A percentile compares a stretch with the other conserved stretches of the same genome.
Evolutionary conservation across 2,329 filamentous ascomycete genomes (phyloP).

Genomic region (Mariannaea elegans): DNA sequence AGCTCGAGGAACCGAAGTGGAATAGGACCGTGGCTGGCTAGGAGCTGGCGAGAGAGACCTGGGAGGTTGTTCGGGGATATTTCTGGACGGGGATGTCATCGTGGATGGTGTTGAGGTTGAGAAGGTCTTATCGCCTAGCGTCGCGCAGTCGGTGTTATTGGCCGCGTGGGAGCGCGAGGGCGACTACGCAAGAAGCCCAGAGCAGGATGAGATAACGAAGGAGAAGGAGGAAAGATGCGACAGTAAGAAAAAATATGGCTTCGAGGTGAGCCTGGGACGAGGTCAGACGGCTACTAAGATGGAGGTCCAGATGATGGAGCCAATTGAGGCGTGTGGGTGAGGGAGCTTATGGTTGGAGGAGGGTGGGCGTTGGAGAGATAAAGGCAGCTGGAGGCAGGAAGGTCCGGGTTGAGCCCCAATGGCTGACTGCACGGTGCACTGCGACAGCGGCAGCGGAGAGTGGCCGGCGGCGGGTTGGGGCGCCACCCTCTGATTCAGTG

Average conservation of each 20-base stretch:
- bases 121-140: constrained; percentile 40
- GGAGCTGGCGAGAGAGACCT: constrained; percentile 60
- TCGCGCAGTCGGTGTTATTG: constrained; percentile 15
- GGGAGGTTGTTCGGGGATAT: constrained; percentile 48
- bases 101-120: constrained; percentile 26
- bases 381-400: constrained; percentile 2
- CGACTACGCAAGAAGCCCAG: constrained; percentile 18
- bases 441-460: too few species aligned
- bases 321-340: constrained; percentile 22
- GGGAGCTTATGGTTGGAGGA: constrained; percentile 24
- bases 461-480: too few species aligned
- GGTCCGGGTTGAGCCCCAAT: not conserved
- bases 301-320: constrained; percentile 16
- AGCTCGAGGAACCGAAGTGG: constrained; percentile 64
- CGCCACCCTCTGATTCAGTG: not conserved
- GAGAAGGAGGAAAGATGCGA: not conserved
- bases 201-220: not conserved
- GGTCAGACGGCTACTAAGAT: constrained; percentile 8
- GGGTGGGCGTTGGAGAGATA: constrained; percentile 19
- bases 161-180: constrained; percentile 13
- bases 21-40: constrained; percentile 55
- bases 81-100: constrained; percentile 52
- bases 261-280: constrained; percentile 3
- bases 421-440: too few species aligned
- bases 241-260: not conserved